phyloP scores from a whole-genome alignment of 148 eudicot genomes.

The Beta vulgaris region DNA sequence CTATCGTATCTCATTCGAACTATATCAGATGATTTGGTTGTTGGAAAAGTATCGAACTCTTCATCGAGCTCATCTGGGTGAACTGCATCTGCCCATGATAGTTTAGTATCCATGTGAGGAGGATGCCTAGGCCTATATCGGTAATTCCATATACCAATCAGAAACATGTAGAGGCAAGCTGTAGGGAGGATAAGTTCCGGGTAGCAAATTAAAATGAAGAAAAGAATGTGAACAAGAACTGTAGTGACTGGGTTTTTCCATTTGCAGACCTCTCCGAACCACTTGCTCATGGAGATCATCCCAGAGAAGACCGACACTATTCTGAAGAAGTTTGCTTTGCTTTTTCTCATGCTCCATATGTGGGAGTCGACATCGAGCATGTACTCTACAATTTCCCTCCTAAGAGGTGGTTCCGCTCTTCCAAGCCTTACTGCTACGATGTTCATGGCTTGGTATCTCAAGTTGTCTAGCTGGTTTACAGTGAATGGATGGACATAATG shows the following conservation, averaged over 20 bases:
- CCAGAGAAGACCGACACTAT: conserved; percentile 37
- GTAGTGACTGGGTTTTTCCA: conserved; percentile 40
- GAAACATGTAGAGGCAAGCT: conserved; percentile 35
- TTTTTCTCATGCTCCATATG: conserved; percentile 44
- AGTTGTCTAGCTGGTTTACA: conserved; percentile 33
- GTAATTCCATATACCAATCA: conserved; percentile 37
- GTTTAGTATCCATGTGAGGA: conserved; percentile 39
- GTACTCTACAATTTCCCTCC: conserved; percentile 37
- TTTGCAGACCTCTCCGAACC: conserved; percentile 37
- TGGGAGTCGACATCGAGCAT: conserved; percentile 40
- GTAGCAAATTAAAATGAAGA: conserved; percentile 37
- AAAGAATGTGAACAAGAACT: conserved; percentile 35
- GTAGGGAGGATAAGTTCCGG: conserved; percentile 43
- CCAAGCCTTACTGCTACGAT: conserved; percentile 35
- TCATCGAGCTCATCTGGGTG: conserved; percentile 40
- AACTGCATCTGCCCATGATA: conserved; percentile 38
- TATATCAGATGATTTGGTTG: conserved; percentile 28
- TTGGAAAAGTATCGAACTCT: conserved; percentile 39
- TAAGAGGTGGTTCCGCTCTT: conserved; percentile 39
- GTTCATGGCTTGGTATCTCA: conserved; percentile 38
- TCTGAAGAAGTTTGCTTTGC: conserved; percentile 41
- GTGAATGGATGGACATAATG: conserved; percentile 41
- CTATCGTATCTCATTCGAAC: conserved; percentile 39
- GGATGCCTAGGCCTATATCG: conserved; percentile 38
- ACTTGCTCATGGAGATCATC: conserved; percentile 33